A percentile compares a stretch with the other conserved stretches of the same genome.
Evolutionary conservation across 306 rosid species (phyloP).

Genomic region (Lathyrus aphaca): DNA sequence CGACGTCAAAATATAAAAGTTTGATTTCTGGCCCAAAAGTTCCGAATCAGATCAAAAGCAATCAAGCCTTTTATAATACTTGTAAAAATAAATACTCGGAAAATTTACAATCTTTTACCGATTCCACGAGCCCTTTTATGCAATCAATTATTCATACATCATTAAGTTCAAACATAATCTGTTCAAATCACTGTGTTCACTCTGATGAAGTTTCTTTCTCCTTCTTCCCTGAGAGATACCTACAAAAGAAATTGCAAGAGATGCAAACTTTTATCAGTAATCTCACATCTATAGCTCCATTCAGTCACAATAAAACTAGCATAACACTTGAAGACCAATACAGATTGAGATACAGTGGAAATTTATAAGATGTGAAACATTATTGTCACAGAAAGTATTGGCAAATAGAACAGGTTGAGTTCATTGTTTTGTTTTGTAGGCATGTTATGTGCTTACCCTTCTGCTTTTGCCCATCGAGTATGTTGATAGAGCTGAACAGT

Average conservation of each 20-base stretch:
- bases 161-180: constrained; percentile 25
- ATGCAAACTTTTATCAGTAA: constrained; percentile 16
- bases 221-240: constrained; percentile 46
- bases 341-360: background rate
- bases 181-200: constrained; percentile 32
- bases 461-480: constrained; percentile 66
- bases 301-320: constrained; percentile 21
- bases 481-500: constrained; percentile 71
- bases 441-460: constrained; percentile 49
- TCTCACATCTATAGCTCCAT: constrained; percentile 6
- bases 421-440: constrained; percentile 11
- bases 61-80: constrained; percentile 21
- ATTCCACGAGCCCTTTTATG: constrained; percentile 25
- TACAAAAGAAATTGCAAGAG: constrained; percentile 27
- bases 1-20: too few relatives aligned
- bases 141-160: constrained; percentile 37
- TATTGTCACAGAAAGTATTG: background rate
- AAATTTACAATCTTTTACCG: constrained; percentile 25
- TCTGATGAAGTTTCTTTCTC: constrained; percentile 49
- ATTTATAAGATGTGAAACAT: background rate
- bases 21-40: too few relatives aligned
- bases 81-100: constrained; percentile 15
- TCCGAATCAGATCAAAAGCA: constrained; percentile 7
- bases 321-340: constrained; percentile 10
- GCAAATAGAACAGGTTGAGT: constrained; percentile 5